Evolutionary conservation across 352 stramenopile species (phyloP).

Genomic region (Phytopythium ostracodes): DNA sequence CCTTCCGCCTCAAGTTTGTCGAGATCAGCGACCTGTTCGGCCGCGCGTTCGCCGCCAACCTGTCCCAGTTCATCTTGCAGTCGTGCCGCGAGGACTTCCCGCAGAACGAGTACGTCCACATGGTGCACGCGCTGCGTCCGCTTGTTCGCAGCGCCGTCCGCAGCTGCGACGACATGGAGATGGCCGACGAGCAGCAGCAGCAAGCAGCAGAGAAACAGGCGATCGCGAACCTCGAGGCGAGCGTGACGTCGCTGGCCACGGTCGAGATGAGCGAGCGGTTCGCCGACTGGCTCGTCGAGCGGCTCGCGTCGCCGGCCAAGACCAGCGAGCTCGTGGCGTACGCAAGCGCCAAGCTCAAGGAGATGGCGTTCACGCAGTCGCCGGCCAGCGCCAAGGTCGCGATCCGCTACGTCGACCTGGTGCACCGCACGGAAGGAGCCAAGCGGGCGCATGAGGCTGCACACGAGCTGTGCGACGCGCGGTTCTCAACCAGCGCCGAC

Average conservation of each 20-base stretch:
- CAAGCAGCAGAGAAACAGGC: conserved; percentile 38
- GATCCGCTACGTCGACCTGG: conserved; percentile 64
- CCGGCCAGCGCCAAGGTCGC: conserved; percentile 25
- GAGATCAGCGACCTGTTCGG: conserved; percentile 77
- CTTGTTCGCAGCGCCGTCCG: conserved; percentile 14
- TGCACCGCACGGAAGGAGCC: conserved; percentile 61
- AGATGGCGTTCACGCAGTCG: conserved; percentile 27
- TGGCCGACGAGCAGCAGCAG: conserved; percentile 28
- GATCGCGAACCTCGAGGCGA: conserved; percentile 60
- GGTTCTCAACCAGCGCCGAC: conserved; percentile 26
- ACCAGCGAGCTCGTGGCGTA: conserved; percentile 51
- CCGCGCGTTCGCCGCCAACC: conserved; percentile 40
- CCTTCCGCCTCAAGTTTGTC: conserved; percentile 76
- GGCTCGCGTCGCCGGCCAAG: conserved; percentile 35
- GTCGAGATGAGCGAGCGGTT: conserved; percentile 60
- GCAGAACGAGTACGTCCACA: conserved; percentile 47
- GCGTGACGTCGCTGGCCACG: conserved; percentile 34
- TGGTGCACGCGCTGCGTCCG: conserved; percentile 47
- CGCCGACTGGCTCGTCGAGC: conserved; percentile 57
- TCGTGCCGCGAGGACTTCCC: conserved; percentile 59
- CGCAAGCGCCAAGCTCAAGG: conserved; percentile 46
- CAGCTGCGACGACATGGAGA: conserved; percentile 13
- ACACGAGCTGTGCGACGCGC: conserved; percentile 36
- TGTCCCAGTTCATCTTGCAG: conserved; percentile 71
- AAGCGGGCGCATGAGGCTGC: conserved; percentile 35